Conservation (phyloP, 179 eudicot species). For the Silene vulgaris region DNA sequence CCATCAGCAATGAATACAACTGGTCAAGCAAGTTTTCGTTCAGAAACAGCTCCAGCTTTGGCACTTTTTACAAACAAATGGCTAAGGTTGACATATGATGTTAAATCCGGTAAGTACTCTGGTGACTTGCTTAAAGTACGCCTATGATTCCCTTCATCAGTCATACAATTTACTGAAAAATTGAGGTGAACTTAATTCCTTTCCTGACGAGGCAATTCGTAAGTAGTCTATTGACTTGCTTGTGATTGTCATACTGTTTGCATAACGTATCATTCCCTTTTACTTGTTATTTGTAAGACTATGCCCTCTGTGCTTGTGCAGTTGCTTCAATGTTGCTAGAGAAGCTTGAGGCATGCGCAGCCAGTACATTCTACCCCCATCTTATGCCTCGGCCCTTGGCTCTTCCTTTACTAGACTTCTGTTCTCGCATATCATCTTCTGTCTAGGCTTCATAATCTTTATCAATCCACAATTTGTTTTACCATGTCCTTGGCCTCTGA, state of each 20-base stretch:
- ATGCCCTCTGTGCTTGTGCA: neutral
- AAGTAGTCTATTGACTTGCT: neutral
- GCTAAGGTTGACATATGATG: slow-evolving; percentile 78
- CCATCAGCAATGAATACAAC: slow-evolving; percentile 29
- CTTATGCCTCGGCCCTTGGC: neutral
- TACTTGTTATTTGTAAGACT: neutral
- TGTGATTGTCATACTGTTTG: neutral
- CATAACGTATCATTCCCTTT: neutral
- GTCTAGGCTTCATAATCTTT: neutral
- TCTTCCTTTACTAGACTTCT: no score
- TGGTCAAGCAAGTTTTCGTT: slow-evolving; percentile 42
- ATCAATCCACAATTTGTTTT: neutral
- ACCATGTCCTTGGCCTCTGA: neutral
- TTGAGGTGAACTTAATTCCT: neutral
- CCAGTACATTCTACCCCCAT: neutral
- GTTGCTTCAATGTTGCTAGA: neutral
- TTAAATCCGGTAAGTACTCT: slow-evolving; percentile 60
- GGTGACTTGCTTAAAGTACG: slow-evolving; percentile 5
- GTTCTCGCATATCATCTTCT: no score
- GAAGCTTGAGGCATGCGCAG: neutral
- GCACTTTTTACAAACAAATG: slow-evolving; percentile 66
- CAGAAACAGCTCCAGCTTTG: slow-evolving; percentile 68
- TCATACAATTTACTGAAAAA: neutral
- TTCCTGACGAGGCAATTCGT: no score
- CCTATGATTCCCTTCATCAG: neutral